These are phyloP conservation scores for Henckelia pumila DNA, from an alignment of 257 asterid genomes.

Conservation along the genomic window DNA sequence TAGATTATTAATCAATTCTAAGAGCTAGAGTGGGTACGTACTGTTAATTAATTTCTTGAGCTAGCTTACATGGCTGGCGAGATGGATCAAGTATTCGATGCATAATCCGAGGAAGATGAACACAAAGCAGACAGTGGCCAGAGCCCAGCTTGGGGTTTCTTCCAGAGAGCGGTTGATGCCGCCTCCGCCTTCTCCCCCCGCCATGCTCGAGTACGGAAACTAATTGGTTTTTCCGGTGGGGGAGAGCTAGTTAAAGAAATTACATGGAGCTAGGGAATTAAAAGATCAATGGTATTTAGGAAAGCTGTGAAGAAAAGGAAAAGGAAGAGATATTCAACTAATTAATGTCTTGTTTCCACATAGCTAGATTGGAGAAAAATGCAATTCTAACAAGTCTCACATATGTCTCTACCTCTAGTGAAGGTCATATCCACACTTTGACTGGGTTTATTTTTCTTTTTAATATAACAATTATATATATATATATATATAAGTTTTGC, in stretches of 20 bases:
- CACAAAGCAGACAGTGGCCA: slow-evolving; percentile 66
- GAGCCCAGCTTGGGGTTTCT: slow-evolving; percentile 81
- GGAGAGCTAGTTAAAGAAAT: not conserved
- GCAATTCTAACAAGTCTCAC: not conserved
- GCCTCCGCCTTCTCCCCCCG: slow-evolving; percentile 27
- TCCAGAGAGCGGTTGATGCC: slow-evolving; percentile 32
- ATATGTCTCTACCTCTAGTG: slow-evolving; percentile 18
- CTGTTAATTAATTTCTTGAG: too few relatives aligned
- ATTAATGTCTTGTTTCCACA: not conserved
- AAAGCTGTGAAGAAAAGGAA: not conserved
- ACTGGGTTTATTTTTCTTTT: not conserved
- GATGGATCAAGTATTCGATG: slow-evolving; percentile 58
- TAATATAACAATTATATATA: too few relatives aligned
- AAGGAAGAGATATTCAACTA: not conserved
- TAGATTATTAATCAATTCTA: too few relatives aligned
- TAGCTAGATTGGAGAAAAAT: not conserved
- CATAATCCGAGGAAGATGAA: slow-evolving; percentile 61
- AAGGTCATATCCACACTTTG: slow-evolving; percentile 28
- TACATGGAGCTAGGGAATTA: not conserved
- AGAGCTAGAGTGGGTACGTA: not conserved
- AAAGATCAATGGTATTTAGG: not conserved
- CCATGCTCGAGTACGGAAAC: slow-evolving; percentile 38
- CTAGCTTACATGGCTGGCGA: slow-evolving; percentile 50
- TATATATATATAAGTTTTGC: too few relatives aligned
- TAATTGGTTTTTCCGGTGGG: not conserved